These are phyloP conservation scores for Discostella stelligera DNA, from an alignment of 352 stramenopile species.

Conservation along the genomic window DNA sequence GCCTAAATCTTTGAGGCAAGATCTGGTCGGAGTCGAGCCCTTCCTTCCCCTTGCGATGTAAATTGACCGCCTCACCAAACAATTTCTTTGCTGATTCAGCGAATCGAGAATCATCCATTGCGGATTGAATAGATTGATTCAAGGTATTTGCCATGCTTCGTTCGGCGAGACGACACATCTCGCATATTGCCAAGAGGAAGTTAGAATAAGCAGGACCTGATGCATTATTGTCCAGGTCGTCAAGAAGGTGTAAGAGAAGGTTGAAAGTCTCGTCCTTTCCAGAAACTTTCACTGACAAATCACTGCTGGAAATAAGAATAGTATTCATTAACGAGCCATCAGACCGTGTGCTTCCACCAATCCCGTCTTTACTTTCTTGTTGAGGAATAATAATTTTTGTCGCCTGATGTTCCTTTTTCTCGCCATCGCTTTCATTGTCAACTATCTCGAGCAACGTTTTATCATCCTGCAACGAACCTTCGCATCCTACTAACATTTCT, in stretches of 20 bases:
- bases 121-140: constrained; percentile 69
- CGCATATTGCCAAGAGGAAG: constrained; percentile 64
- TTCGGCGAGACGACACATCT: constrained; percentile 75
- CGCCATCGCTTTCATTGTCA: constrained; percentile 12
- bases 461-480: constrained; percentile 44
- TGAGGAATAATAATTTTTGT: constrained; percentile 35
- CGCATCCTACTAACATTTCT: constrained; percentile 69
- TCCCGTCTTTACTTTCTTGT: constrained; percentile 27
- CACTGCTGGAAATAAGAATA: constrained; percentile 10
- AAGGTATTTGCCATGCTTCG: constrained; percentile 67
- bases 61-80: constrained; percentile 43
- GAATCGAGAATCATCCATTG: constrained; percentile 46
- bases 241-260: constrained; percentile 26
- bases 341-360: constrained; percentile 1
- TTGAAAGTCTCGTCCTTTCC: constrained; percentile 3
- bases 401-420: neutral
- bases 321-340: neutral
- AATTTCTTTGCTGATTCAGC: constrained; percentile 44
- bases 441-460: constrained; percentile 18
- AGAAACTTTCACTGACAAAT: constrained; percentile 14
- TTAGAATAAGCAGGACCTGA: constrained; percentile 45
- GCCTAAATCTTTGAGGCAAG: constrained; percentile 59
- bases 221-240: constrained; percentile 41
- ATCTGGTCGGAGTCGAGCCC: constrained; percentile 41
- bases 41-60: constrained; percentile 44